Evolutionary conservation across 2,329 filamentous ascomycete genomes (phyloP).

Genomic region (Alternaria consortialis): DNA sequence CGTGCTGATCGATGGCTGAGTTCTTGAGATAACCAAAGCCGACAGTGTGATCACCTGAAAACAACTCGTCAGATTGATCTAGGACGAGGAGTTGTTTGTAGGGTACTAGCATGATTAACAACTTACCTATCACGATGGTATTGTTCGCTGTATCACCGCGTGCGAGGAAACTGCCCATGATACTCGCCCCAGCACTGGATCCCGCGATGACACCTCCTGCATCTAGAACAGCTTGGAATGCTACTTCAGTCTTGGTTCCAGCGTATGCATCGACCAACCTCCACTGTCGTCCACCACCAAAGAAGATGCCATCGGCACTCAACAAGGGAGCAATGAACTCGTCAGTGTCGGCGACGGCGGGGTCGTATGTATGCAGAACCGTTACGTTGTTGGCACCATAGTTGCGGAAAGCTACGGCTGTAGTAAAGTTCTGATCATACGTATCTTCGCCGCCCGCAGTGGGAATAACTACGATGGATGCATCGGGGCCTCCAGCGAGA

Average conservation of each 20-base stretch:
- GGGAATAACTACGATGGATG: slow-evolving; percentile 34
- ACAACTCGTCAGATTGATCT: neutral
- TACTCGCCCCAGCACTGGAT: slow-evolving; percentile 35
- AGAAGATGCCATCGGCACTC: slow-evolving; percentile 33
- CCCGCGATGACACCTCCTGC: slow-evolving; percentile 34
- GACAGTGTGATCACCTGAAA: slow-evolving; percentile 14
- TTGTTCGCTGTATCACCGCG: slow-evolving; percentile 35
- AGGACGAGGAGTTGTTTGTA: neutral
- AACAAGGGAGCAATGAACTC: slow-evolving; percentile 32
- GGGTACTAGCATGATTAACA: neutral
- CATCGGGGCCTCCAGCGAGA: slow-evolving; percentile 34
- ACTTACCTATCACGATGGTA: slow-evolving; percentile 33
- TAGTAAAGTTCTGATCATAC: slow-evolving; percentile 30
- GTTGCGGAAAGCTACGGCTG: slow-evolving; percentile 26
- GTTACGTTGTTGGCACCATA: slow-evolving; percentile 36
- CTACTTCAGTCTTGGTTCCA: slow-evolving; percentile 33
- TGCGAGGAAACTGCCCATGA: slow-evolving; percentile 33
- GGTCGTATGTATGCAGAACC: slow-evolving; percentile 38
- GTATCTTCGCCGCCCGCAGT: slow-evolving; percentile 35
- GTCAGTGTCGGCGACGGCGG: slow-evolving; percentile 31
- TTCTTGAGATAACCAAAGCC: slow-evolving; percentile 41
- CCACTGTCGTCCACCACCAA: slow-evolving; percentile 38
- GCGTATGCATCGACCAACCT: slow-evolving; percentile 37
- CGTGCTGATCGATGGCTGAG: slow-evolving; percentile 37
- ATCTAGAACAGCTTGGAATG: slow-evolving; percentile 31